phyloP scores from a whole-genome alignment of 129 eudicot species.

The Solidago caesia region DNA sequence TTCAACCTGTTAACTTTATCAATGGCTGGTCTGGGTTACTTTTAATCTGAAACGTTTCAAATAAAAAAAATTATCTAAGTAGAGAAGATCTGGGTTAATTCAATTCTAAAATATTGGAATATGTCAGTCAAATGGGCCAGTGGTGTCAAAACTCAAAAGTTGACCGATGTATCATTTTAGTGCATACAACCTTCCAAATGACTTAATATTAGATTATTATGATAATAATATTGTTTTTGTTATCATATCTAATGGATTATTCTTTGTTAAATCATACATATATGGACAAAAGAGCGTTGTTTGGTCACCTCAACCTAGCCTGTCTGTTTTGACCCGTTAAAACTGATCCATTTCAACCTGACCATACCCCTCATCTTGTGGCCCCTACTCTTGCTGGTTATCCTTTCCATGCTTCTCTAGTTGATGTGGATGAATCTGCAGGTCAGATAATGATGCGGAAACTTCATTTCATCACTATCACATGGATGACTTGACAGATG shows the following conservation, averaged over 20 bases:
- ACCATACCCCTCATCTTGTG: not conserved
- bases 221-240: not conserved
- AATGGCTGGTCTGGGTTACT: not conserved
- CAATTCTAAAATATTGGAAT: not conserved
- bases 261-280: not conserved
- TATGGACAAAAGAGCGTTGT: not conserved
- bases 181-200: not conserved
- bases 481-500: constrained; percentile 50
- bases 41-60: not conserved
- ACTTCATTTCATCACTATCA: constrained; percentile 54
- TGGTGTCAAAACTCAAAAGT: not conserved
- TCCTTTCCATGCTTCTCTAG: constrained; percentile 6
- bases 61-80: not conserved
- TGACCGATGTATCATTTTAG: not conserved
- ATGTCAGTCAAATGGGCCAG: not conserved
- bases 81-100: not conserved
- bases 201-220: not conserved
- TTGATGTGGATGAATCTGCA: constrained; percentile 41
- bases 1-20: not conserved
- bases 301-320: not conserved
- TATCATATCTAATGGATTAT: not conserved
- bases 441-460: constrained; percentile 57
- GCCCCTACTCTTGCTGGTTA: not conserved
- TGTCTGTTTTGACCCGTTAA: not conserved
- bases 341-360: not conserved